Conservation (phyloP, 176 grass and related monocot genomes). For the Juncus effusus region DNA sequence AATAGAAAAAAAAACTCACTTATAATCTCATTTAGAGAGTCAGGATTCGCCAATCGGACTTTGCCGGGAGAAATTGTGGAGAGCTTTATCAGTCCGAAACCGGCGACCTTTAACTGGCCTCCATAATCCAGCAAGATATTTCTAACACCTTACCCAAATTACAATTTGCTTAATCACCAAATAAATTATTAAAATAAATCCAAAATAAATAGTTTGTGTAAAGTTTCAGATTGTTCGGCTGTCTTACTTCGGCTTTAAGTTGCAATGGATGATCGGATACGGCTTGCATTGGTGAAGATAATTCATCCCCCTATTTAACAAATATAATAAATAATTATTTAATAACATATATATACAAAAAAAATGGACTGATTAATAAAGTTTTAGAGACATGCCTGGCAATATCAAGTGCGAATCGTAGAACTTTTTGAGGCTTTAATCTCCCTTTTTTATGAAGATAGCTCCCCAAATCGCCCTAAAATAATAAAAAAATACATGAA, state of each 20-base stretch:
- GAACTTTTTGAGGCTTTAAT: conserved; percentile 64
- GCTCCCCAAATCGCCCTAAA: conserved; percentile 60
- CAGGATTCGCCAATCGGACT: conserved; percentile 47
- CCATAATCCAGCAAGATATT: conserved; percentile 99
- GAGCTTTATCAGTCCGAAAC: conserved; percentile 61
- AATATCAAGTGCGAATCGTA: conserved; percentile 91
- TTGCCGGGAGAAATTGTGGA: conserved; percentile 47
- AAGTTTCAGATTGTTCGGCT: conserved; percentile 40
- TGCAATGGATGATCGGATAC: conserved; percentile 91
- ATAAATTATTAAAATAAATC: background rate
- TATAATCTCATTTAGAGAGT: conserved; percentile 43
- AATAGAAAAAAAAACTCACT: conserved; percentile 47
- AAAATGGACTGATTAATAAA: background rate
- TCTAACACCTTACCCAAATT: conserved; percentile 99
- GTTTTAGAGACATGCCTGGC: conserved; percentile 50
- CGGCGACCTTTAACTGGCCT: conserved; percentile 67
- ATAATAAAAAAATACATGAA: background rate
- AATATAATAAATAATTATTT: background rate
- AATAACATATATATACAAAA: background rate
- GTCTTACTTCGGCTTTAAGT: conserved; percentile 99
- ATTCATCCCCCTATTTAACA: conserved; percentile 76
- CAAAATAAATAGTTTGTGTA: background rate
- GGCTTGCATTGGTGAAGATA: conserved; percentile 97
- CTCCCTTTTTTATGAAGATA: conserved; percentile 88
- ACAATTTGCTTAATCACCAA: conserved; percentile 16